Conservation (phyloP, 1,284 basidiomycete species). For the Pseudozyma pruni region DNA sequence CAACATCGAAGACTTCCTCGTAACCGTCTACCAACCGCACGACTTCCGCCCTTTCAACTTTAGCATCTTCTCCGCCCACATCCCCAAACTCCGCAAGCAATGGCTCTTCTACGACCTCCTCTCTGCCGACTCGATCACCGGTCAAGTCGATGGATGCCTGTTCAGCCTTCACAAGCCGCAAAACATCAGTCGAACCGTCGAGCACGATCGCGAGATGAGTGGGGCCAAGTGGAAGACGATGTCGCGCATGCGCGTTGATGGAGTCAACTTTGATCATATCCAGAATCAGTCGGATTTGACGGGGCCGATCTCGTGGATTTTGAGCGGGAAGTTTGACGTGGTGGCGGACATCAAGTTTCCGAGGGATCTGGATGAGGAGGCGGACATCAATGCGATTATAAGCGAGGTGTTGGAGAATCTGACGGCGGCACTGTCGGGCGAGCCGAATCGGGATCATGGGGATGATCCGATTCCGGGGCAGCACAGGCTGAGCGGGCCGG, state of each 20-base stretch:
- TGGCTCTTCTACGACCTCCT: slow-evolving; percentile 90
- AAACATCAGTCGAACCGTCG: slow-evolving; percentile 88
- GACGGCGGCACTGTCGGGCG: slow-evolving; percentile 54
- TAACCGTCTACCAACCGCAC: slow-evolving; percentile 93
- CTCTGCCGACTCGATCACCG: slow-evolving; percentile 91
- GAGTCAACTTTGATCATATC: slow-evolving; percentile 94
- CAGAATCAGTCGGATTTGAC: slow-evolving; percentile 79
- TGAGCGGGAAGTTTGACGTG: slow-evolving; percentile 90
- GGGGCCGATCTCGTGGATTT: slow-evolving; percentile 96
- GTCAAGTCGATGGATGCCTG: slow-evolving; percentile 96
- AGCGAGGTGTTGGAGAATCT: slow-evolving; percentile 91
- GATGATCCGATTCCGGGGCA: slow-evolving; percentile 82
- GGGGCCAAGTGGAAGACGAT: slow-evolving; percentile 83
- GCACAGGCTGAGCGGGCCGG: slow-evolving; percentile 84
- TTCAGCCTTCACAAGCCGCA: slow-evolving; percentile 97
- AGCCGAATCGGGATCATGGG: slow-evolving; percentile 21
- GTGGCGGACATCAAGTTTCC: slow-evolving; percentile 99
- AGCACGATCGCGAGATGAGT: slow-evolving; percentile 71
- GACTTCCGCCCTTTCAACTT: slow-evolving; percentile 88
- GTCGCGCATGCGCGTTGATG: slow-evolving; percentile 95
- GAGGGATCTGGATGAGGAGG: slow-evolving; percentile 78
- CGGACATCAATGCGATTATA: slow-evolving; percentile 81
- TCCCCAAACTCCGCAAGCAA: slow-evolving; percentile 85
- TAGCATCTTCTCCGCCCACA: slow-evolving; percentile 93
- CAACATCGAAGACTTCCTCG: slow-evolving; percentile 88